A percentile compares a stretch with the other conserved stretches of the same genome.
Evolutionary conservation across 768 basidiomycete species (phyloP).

Genomic region (Imleria badia): DNA sequence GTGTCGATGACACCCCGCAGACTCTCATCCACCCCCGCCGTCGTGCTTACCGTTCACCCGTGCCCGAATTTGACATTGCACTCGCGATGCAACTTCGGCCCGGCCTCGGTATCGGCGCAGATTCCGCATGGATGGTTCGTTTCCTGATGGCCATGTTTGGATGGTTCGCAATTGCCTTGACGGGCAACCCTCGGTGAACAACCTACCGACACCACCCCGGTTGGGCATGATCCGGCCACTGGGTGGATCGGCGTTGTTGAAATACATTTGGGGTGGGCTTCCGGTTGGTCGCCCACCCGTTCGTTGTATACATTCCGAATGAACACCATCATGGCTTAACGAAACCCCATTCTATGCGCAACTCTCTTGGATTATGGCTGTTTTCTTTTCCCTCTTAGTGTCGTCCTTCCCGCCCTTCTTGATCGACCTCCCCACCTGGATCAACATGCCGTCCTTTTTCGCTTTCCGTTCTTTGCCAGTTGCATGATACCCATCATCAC

Average conservation of each 20-base stretch:
- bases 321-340: constrained; percentile 4
- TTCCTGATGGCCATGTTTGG: constrained; percentile 80
- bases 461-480: neutral
- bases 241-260: constrained; percentile 1
- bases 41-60: constrained; percentile 40
- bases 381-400: neutral
- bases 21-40: constrained; percentile 21
- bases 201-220: neutral
- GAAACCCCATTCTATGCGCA: constrained; percentile 4
- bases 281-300: neutral
- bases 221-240: neutral
- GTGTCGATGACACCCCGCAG: constrained; percentile 5
- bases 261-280: neutral
- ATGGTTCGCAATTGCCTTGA: constrained; percentile 66
- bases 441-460: neutral
- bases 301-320: neutral
- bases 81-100: constrained; percentile 78
- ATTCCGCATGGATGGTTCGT: constrained; percentile 76
- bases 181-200: constrained; percentile 32
- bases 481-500: neutral
- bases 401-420: neutral
- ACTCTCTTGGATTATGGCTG: neutral
- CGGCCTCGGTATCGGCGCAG: constrained; percentile 66
- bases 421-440: neutral
- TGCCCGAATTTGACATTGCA: constrained; percentile 58